Percentiles rank a stretch among this genome's conserved stretches.
These are phyloP conservation scores for Phylloporus sp. DNA, from an alignment of 768 basidiomycete genomes.

Conservation along the genomic window DNA sequence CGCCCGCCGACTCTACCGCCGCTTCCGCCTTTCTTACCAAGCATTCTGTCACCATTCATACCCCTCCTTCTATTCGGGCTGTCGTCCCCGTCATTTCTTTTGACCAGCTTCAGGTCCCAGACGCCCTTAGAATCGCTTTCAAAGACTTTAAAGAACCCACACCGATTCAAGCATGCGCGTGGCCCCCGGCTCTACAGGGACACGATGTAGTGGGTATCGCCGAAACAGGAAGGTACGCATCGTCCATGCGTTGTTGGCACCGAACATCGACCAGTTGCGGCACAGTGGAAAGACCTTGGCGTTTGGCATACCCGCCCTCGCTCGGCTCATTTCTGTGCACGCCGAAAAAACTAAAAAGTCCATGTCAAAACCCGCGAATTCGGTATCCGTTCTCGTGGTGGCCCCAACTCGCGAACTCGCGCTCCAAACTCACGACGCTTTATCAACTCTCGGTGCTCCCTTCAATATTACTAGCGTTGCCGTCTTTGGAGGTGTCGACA, in stretches of 20 bases:
- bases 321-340: slow-evolving; percentile 48
- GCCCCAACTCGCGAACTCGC: slow-evolving; percentile 97
- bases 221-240: slow-evolving; percentile 81
- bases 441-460: slow-evolving; percentile 66
- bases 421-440: slow-evolving; percentile 86
- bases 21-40: slow-evolving; percentile 61
- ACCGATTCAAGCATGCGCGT: slow-evolving; percentile 92
- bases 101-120: slow-evolving; percentile 62
- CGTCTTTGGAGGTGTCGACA: slow-evolving; percentile 92
- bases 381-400: slow-evolving; percentile 69
- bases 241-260: neutral
- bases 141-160: slow-evolving; percentile 79
- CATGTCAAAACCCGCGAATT: slow-evolving; percentile 23
- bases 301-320: slow-evolving; percentile 88
- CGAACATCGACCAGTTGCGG: neutral
- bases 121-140: slow-evolving; percentile 58
- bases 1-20: slow-evolving; percentile 29
- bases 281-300: slow-evolving; percentile 90
- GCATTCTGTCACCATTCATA: slow-evolving; percentile 70
- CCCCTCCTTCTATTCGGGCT: slow-evolving; percentile 39
- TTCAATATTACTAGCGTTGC: slow-evolving; percentile 80
- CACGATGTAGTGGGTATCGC: slow-evolving; percentile 94
- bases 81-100: slow-evolving; percentile 72
- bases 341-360: slow-evolving; percentile 26
- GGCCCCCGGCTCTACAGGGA: slow-evolving; percentile 81